phyloP scores from a whole-genome alignment of 768 basidiomycete species.

The Multifurca ochricompacta region DNA sequence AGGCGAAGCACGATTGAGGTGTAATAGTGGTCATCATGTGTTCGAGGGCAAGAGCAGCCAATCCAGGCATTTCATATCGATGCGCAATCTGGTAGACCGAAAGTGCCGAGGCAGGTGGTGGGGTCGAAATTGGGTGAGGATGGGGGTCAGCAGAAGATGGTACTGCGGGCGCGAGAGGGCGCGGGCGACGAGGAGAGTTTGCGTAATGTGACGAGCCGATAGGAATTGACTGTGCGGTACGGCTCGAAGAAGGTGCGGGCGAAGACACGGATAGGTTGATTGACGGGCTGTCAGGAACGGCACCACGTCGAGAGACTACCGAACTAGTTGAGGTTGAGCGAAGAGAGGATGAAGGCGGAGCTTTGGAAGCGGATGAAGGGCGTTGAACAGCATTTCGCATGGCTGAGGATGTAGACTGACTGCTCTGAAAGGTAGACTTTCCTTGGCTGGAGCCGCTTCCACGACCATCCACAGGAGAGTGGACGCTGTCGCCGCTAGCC shows the following conservation, averaged over 20 bases:
- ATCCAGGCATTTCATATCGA: constrained; percentile 58
- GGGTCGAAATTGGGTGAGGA: constrained; percentile 55
- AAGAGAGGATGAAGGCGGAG: constrained; percentile 10
- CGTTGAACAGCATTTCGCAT: constrained; percentile 5
- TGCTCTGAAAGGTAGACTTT: constrained; percentile 16
- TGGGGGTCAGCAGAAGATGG: constrained; percentile 53
- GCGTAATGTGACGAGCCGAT: constrained; percentile 40
- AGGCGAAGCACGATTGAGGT: constrained; percentile 55
- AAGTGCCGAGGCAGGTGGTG: constrained; percentile 61
- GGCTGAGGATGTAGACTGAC: neutral
- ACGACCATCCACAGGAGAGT: constrained; percentile 19
- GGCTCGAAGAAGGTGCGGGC: constrained; percentile 13
- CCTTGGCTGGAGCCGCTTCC: constrained; percentile 17
- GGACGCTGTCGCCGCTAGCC: constrained; percentile 44
- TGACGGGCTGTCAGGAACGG: constrained; percentile 5
- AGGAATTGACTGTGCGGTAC: constrained; percentile 33
- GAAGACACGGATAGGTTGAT: constrained; percentile 1
- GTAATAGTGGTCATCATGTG: constrained; percentile 67
- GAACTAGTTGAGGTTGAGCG: constrained; percentile 8
- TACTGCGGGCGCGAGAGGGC: constrained; percentile 24
- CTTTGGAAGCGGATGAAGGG: constrained; percentile 6
- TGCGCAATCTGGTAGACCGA: constrained; percentile 73
- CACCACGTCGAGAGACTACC: constrained; percentile 7
- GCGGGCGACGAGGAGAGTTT: constrained; percentile 39
- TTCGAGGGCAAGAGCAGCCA: constrained; percentile 60